A percentile compares a stretch with the other conserved stretches of the same genome.
Evolutionary conservation across 2,329 filamentous ascomycete species (phyloP).

Genomic region (Pestalotiopsis fici): DNA sequence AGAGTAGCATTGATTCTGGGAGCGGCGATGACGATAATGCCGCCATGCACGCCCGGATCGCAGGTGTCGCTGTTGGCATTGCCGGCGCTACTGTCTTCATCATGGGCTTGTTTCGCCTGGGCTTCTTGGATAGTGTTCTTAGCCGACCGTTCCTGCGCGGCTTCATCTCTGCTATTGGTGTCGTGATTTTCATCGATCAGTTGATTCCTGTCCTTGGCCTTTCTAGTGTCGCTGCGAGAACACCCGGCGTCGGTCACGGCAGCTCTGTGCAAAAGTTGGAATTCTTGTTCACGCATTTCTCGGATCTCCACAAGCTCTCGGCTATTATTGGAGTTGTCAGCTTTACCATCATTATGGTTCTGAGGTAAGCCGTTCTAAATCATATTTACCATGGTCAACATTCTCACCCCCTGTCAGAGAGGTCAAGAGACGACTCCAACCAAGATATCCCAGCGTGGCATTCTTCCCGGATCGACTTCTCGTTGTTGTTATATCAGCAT

Average conservation of each 20-base stretch:
- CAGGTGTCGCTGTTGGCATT: conserved; percentile 85
- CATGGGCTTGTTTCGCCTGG: conserved; percentile 80
- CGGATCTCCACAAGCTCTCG: conserved; percentile 72
- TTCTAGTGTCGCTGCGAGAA: conserved; percentile 61
- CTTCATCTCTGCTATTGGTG: conserved; percentile 96
- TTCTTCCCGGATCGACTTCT: conserved; percentile 91
- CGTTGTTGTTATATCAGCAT: conserved; percentile 81
- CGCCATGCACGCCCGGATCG: conserved; percentile 74
- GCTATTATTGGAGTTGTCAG: conserved; percentile 75
- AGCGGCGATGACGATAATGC: conserved; percentile 65
- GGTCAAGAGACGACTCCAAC: conserved; percentile 78
- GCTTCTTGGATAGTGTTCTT: conserved; percentile 92
- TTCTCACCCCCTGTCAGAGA: conserved; percentile 52
- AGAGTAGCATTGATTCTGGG: conserved; percentile 72
- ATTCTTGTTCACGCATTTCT: conserved; percentile 72
- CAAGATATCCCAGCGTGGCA: conserved; percentile 76
- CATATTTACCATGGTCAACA: background rate
- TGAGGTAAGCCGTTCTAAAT: conserved; percentile 56
- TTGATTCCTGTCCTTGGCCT: conserved; percentile 88
- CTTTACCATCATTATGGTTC: conserved; percentile 89
- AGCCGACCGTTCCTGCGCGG: conserved; percentile 90
- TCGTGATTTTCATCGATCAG: conserved; percentile 95
- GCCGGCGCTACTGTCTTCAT: conserved; percentile 87
- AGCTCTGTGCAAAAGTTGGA: conserved; percentile 84
- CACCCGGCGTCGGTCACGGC: conserved; percentile 71